Evolutionary conservation across 306 rosid species (phyloP), one percentile per base, ranked within the genome.

Genomic region (Fragaria vesca): DNA sequence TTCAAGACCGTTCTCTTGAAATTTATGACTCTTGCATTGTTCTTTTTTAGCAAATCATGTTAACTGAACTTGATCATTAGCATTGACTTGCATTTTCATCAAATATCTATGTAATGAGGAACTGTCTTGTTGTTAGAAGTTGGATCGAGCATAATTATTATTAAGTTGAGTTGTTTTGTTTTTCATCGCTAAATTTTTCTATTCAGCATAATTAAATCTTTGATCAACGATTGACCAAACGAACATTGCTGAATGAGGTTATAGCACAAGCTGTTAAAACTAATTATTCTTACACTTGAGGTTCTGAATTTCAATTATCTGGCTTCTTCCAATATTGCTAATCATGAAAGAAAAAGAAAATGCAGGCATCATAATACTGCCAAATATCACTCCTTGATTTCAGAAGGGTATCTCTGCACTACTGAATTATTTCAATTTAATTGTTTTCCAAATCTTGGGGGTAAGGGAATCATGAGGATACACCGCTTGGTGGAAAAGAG

Each of bases 381-480:
- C n/a, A 63, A 62, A 32, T 30, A 13, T 62, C 68, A 63, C 69
- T 63, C n/a, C 36, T 24, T 60, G n/a, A 34, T 63, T 32, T 63
- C 45, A 32, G 42, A 32, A 63, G 69, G 24, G 69, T 36, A 34
- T 34, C 69, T 30, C 21, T 63, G 69, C 42, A 32, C 69, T 32
- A 65, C 5, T 34, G 12, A 10, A 65, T 65, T 32, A 65, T 65
- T 16, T 34, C 21, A 16, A 34, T 28, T 63, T 8, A 16, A 32
- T 32, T 17, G 45, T 65, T 6, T 3, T 65, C 45, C 28, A 66
- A 4, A 38, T 66, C 3, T 38, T 36, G 12, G 18, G 70, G 47
- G 30, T 66, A 28, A 66, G 71, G 71, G 71, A 66, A 66, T 66
- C 71, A 66, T 38, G 48, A 66, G 48, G 47, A 66, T 17, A n/a